Base-by-base conservation (phyloP, 805 yeast genomes). In the Debaryomyces tyrocola region DNA sequence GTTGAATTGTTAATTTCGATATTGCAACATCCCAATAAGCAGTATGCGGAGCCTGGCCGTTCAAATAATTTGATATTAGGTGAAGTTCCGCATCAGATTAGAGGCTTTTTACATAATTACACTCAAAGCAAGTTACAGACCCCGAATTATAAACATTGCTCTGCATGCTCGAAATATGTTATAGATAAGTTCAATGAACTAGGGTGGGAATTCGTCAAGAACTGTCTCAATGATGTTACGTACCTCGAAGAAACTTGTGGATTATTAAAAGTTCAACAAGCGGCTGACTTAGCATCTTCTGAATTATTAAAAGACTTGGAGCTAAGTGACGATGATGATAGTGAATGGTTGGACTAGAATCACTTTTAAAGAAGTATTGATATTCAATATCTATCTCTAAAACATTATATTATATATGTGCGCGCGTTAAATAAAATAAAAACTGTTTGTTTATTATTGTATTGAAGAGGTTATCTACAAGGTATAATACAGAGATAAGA, bases 171-270 rank as follows among this genome's bases (percentile, higher is more conserved):
- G 1, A 52, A 66, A 0, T 55, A 70, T 0, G 84, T 94, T 1
- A 55, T 87, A 0, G 64, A 73, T 3, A 75, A 70, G 8, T 90
- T 75, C 66, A 49, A 63, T 18, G 51, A 59, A 1, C 64, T 71
- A 0, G 90, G 89, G 0, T 94, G 98, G 98, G 82, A 79, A 4
- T 92, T 92, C 71, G 88, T 94, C 4, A 73, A 74, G 54, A 59
- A 61, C 11, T 92, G 97, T 10, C 69, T 95, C 44, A 73, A 83
- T 48, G 83, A 87, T 52, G 67, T 84, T 0, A 74, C 70, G 15
- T 86, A 80, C 55, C 74, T 95, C 33, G 96, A 90, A 53, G 81
- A 80, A 24, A 58, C 90, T 4, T 83, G 95, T 53, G 99, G 99
- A 0, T 74, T 94, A 44, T 76, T 82, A 1, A 74, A 81, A 40